Evolutionary conservation across 1,284 basidiomycete genomes (phyloP).

Genomic region (Puccinia novopanici): DNA sequence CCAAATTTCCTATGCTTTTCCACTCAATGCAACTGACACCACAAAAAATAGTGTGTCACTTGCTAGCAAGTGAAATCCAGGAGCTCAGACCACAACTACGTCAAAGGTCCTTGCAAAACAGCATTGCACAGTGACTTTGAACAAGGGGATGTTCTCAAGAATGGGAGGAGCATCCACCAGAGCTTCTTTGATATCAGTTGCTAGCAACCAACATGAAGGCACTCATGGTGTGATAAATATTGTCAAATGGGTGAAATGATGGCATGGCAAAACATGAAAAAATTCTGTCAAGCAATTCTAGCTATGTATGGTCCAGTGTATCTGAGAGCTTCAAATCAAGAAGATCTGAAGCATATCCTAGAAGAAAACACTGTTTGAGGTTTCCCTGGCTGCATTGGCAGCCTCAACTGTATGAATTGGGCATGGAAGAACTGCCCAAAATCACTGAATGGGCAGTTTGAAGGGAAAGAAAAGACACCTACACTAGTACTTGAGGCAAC

Average conservation of each 20-base stretch:
- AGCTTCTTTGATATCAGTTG: no score
- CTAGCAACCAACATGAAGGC: no score
- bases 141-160: no score
- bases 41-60: no score
- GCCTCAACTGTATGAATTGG: conserved; percentile 17
- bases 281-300: neutral
- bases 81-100: no score
- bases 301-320: neutral
- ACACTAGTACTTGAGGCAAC: conserved; percentile 10
- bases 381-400: conserved; percentile 12
- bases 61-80: no score
- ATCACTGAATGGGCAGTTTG: neutral
- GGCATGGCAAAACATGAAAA: neutral
- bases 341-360: neutral
- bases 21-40: no score
- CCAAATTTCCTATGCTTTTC: neutral
- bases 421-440: conserved; percentile 4
- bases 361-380: neutral
- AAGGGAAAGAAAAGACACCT: conserved; percentile 32
- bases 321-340: neutral
- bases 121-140: no score
- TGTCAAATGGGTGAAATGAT: neutral
- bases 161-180: no score
- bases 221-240: no score
- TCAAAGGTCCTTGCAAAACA: no score